Conservation (phyloP, 352 stramenopile species). For the Phytophthora boehmeriae region DNA sequence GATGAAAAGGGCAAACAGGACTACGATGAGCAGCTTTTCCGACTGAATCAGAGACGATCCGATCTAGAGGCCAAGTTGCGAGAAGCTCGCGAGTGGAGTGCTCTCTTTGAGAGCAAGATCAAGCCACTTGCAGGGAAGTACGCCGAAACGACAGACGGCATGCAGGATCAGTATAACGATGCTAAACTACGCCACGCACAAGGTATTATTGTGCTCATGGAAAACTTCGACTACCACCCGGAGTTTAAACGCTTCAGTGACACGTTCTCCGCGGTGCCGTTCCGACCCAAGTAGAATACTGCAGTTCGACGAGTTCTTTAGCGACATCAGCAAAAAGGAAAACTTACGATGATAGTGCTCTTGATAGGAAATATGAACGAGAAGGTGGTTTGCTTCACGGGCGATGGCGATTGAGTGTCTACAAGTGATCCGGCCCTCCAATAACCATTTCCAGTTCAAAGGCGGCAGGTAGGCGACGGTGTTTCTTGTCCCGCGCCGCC, state of each 20-base stretch:
- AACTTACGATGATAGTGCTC: neutral
- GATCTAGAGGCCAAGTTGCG: slow-evolving; percentile 62
- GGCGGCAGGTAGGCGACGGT: slow-evolving; percentile 59
- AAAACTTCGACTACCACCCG: slow-evolving; percentile 91
- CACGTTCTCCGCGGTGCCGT: slow-evolving; percentile 84
- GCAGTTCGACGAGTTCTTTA: neutral
- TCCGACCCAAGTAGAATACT: slow-evolving; percentile 57
- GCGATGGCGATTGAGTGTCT: neutral
- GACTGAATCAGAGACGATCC: slow-evolving; percentile 50
- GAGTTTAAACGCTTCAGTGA: slow-evolving; percentile 91
- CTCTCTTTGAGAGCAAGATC: slow-evolving; percentile 78
- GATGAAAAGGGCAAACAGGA: slow-evolving; percentile 82
- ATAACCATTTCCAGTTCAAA: slow-evolving; percentile 68
- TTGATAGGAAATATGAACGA: slow-evolving; percentile 4
- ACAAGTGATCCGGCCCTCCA: slow-evolving; percentile 17
- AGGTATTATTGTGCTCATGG: slow-evolving; percentile 83
- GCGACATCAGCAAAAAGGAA: too few relatives aligned
- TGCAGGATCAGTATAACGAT: slow-evolving; percentile 87
- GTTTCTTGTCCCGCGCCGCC: slow-evolving; percentile 65
- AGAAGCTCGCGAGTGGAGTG: slow-evolving; percentile 64
- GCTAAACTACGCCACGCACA: slow-evolving; percentile 85
- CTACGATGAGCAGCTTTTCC: slow-evolving; percentile 80
- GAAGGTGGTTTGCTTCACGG: neutral
- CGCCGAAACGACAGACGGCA: slow-evolving; percentile 72
- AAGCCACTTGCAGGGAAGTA: slow-evolving; percentile 72